A percentile compares a stretch with the other conserved stretches of the same genome.
phyloP scores from a whole-genome alignment of 768 basidiomycete species.

The Phlebiopsis gigantea region DNA sequence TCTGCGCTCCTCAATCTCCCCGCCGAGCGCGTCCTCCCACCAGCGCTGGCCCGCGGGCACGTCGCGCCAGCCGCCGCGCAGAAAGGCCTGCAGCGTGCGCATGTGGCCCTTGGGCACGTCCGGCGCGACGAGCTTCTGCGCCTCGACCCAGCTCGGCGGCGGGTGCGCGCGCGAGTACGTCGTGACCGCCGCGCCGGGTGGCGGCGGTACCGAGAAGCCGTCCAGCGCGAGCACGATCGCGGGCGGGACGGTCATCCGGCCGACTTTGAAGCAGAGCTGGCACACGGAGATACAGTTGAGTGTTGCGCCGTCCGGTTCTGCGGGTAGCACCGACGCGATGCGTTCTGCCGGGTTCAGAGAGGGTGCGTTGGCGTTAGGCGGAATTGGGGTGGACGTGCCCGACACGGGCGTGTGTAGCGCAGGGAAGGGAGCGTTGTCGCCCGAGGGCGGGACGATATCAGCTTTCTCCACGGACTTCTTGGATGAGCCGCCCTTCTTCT shows the following conservation, averaged over 20 bases:
- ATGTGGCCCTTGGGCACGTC: slow-evolving; percentile 19
- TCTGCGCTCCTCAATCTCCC: slow-evolving; percentile 27
- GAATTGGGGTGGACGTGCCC: slow-evolving; percentile 14
- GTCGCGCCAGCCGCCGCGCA: slow-evolving; percentile 57
- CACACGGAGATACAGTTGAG: slow-evolving; percentile 63
- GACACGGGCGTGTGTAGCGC: slow-evolving; percentile 32
- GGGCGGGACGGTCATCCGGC: slow-evolving; percentile 71
- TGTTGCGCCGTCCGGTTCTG: slow-evolving; percentile 44
- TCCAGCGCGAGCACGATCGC: slow-evolving; percentile 52
- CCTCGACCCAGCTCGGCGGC: slow-evolving; percentile 42
- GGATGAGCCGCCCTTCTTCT: slow-evolving; percentile 24
- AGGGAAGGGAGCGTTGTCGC: slow-evolving; percentile 17
- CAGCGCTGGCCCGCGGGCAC: slow-evolving; percentile 55
- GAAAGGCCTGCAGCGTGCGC: slow-evolving; percentile 39
- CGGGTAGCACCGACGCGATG: slow-evolving; percentile 10
- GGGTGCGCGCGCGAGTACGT: slow-evolving; percentile 36
- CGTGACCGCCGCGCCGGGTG: slow-evolving; percentile 1
- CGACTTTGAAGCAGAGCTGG: slow-evolving; percentile 63
- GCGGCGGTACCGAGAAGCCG: slow-evolving; percentile 36
- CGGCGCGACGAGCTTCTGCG: slow-evolving; percentile 15
- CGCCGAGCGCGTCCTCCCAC: slow-evolving; percentile 62
- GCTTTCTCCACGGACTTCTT: slow-evolving; percentile 5
- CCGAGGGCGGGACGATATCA: slow-evolving; percentile 5
- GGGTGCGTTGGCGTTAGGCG: background rate
- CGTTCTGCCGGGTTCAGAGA: slow-evolving; percentile 9